Evolutionary conservation across 148 eudicot genomes (phyloP), one percentile per base, ranked within the genome.

Genomic region (Nepenthes mirabilis): DNA sequence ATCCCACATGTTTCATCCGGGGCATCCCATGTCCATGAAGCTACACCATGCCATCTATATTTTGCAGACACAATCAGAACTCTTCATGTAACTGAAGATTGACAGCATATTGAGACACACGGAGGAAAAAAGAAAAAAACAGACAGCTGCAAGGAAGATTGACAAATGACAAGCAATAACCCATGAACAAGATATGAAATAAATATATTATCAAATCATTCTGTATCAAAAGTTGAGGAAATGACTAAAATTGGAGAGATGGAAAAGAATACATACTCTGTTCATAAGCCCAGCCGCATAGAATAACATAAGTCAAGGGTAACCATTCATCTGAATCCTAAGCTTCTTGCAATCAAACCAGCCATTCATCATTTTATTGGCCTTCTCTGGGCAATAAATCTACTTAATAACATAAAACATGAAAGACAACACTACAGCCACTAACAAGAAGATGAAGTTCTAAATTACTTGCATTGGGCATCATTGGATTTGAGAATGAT

Each of bases 1-100:
- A 91, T 88, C 14, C 98, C 98, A 69, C 98, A 91, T 47, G 95
- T 88, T 75, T 91, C 98, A 72, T 91, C 97, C 64, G 88, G 98
- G 14, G 98, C 96, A 74, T 88, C 94, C 96, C 96, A 91, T 34
- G 98, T 91, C 98, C 98, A 91, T 54, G 98, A 88, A 75, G 94
- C 90, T 57, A 91, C 94, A 52, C 94, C 94, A 77, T 91, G 98
- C 98, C 98, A 91, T 72, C 91, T 84, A 43, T 33, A 52, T 45
- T 45, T 45, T 45, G 6, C 48, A 45, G 11, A 11, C 8, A 45
- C 0, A 45, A 45, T 5, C 48, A 45, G 23, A 23, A 23, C 23
- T 23, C 23, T 23, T 23, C 23, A 23, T 23, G 23, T 23, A 23
- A 23, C 23, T 23, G 23, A 23, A 23, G 23, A 23, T 23, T 23